phyloP scores from a whole-genome alignment of 2,329 filamentous ascomycete species.

The Paracoccidioides lutzii region DNA sequence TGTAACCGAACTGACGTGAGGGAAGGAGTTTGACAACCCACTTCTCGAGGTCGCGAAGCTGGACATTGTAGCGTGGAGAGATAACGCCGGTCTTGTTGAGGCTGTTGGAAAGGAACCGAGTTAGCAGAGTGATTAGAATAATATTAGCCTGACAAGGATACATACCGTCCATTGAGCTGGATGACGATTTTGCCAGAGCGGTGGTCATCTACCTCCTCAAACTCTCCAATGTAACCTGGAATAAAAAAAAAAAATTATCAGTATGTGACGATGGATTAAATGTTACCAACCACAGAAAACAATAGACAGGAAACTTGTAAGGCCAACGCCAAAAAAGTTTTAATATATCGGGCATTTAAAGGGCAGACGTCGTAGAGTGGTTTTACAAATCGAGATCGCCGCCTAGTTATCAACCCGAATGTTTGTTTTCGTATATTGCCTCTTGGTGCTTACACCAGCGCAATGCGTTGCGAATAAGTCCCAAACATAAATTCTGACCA shows the following conservation, averaged over 20 bases:
- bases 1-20: slow-evolving; percentile 98
- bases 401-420: slow-evolving; percentile 99
- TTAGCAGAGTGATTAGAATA: background rate
- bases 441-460: background rate
- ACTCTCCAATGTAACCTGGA: slow-evolving; percentile 95
- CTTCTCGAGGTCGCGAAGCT: slow-evolving; percentile 95
- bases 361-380: slow-evolving; percentile 77
- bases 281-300: slow-evolving; percentile 59
- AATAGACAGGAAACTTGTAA: slow-evolving; percentile 78
- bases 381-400: slow-evolving; percentile 58
- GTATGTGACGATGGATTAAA: slow-evolving; percentile 91
- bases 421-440: slow-evolving; percentile 9
- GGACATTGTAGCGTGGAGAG: slow-evolving; percentile 98
- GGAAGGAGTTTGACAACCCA: slow-evolving; percentile 99
- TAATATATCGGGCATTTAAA: slow-evolving; percentile 99
- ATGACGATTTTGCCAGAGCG: slow-evolving; percentile 99
- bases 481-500: background rate
- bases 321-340: slow-evolving; percentile 57
- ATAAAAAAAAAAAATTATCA: slow-evolving; percentile 35
- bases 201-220: slow-evolving; percentile 99
- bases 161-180: slow-evolving; percentile 86
- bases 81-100: slow-evolving; percentile 99
- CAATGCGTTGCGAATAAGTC: background rate
- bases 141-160: background rate
- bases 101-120: slow-evolving; percentile 19